A percentile compares a stretch with the other conserved stretches of the same genome.
phyloP scores from a whole-genome alignment of 352 stramenopile species.

The Thraustotheca clavata region DNA sequence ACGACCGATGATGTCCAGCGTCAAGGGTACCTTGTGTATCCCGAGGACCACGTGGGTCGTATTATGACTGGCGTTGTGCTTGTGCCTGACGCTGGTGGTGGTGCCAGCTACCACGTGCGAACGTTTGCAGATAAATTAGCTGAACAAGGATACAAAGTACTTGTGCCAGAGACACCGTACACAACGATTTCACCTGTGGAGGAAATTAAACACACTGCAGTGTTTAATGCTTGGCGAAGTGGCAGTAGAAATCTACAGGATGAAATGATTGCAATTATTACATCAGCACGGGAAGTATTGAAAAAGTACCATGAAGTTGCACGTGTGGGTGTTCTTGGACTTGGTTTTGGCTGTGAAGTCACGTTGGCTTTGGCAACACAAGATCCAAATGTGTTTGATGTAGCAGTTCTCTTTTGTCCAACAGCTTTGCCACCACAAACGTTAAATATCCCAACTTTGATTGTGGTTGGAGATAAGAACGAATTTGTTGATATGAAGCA shows the following conservation, averaged over 20 bases:
- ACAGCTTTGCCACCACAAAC: conserved; percentile 20
- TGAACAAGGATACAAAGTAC: conserved; percentile 83
- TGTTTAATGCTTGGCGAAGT: conserved; percentile 11
- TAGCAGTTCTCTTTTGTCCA: conserved; percentile 60
- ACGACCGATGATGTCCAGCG: neutral
- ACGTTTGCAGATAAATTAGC: conserved; percentile 81
- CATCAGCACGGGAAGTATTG: conserved; percentile 47
- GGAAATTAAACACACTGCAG: conserved; percentile 9
- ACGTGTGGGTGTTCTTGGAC: conserved; percentile 54
- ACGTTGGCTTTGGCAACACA: conserved; percentile 57
- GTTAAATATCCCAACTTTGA: conserved; percentile 38
- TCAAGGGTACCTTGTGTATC: conserved; percentile 59
- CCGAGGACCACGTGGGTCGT: conserved; percentile 65
- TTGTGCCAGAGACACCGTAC: conserved; percentile 50
- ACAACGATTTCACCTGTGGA: conserved; percentile 18
- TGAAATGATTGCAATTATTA: conserved; percentile 28
- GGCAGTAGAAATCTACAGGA: conserved; percentile 12
- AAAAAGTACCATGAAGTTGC: conserved; percentile 65
- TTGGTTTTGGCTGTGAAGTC: conserved; percentile 58
- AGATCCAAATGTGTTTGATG: conserved; percentile 36
- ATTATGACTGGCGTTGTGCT: conserved; percentile 80
- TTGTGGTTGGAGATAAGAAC: conserved; percentile 62
- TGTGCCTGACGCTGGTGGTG: conserved; percentile 30
- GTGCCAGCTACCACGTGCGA: conserved; percentile 25
- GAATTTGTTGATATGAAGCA: conserved; percentile 47